Base-by-base conservation (phyloP, 306 rosid species). In the Medicago arabica region DNA sequence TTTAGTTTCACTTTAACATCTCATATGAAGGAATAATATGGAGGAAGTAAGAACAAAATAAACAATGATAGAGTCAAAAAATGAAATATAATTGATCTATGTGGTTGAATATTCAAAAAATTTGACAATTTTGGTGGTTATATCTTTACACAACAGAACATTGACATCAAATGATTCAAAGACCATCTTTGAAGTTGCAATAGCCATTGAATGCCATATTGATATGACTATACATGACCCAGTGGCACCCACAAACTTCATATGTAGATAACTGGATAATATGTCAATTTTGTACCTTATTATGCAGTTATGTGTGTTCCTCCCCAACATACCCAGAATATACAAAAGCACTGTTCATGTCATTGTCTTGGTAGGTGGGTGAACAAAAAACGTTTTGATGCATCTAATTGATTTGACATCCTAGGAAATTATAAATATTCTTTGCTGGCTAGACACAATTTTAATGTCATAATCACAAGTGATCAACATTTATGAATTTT, bases 351-450 rank as follows among this genome's bases (percentile, higher is more conserved):
- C 63, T 9, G n/a, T 13, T 58, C 39, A 23, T 9, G 7, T 23
- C 39, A 58, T 21, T 23, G 16, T 16, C 23, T 58, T 17, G 21
- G 64, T 11, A 11, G 64, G 64, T 23, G 9, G 15, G n/a, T 25
- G 16, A 80, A 68, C 43, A 69, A 51, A 46, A 62, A 9, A 0
- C 36, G 25, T 64, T 15, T 41, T 81, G 21, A 64, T 21, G 71
- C 21, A 71, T 82, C 43, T 34, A 6, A 72, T 9, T 67, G 41
- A 71, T 77, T 34, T 81, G 79, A 57, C 41, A 72, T 51, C 15
- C 53, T 40, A 16, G 11, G 16, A 79, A 55, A 55, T 16, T 50
- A 50, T 65, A 38, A 6, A 53, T 28, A 19, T 25, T 28, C 10
- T 7, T 60, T 25, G 67, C 55, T 61, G 13, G 11, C 36, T 54